Evolutionary conservation across 257 asterid species (phyloP), one percentile per base, ranked within the genome.

Genomic region (Schizonepeta tenuifolia): DNA sequence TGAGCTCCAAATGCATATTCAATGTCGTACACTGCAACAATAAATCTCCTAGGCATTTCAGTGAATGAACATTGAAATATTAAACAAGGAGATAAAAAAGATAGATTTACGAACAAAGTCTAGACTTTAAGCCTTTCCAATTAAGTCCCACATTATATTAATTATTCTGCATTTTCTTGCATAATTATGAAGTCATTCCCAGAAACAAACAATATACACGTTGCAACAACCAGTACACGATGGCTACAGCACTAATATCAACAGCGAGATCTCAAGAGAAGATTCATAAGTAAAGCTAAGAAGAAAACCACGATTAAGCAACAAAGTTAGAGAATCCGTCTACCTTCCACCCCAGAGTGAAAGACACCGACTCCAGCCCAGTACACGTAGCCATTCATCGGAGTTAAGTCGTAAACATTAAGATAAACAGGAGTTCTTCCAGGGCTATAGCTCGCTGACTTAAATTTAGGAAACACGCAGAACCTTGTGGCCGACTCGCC

Each of bases 301-400:
- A 47, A 60, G 68, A 49, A 38, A 49, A 69, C 54, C 24, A 79
- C 54, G 47, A 50, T 18, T 14, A 54, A 74, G 10, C 40, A 68
- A 44, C 14, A 74, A 71, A 35, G 68, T 58, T 55, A 67, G 67
- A 72, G 74, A 11, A 40, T 70, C 22, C 40, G 43, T 80, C 49
- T 74, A 93, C 98, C 98, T 87, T 93, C 91, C 11, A 93, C 83
- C n/a, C 96, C 98, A 14, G 97, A 86, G 84, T 93, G 98, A 78
- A 90, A 93, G 75, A 86, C 82, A 7, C 98, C 97, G 65, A 93
- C 64, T 50, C 98, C 98, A 69, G 95, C 95, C 98, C 98, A 93
- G 72, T 83, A 90, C 72, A 90, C 62, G 59, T 87, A 93, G 74
- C 91, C 93, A 70, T 90, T 93, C 51, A 78, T 35, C 11, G 90